Base-by-base conservation (phyloP, 352 stramenopile genomes). In the Pythium volutum region DNA sequence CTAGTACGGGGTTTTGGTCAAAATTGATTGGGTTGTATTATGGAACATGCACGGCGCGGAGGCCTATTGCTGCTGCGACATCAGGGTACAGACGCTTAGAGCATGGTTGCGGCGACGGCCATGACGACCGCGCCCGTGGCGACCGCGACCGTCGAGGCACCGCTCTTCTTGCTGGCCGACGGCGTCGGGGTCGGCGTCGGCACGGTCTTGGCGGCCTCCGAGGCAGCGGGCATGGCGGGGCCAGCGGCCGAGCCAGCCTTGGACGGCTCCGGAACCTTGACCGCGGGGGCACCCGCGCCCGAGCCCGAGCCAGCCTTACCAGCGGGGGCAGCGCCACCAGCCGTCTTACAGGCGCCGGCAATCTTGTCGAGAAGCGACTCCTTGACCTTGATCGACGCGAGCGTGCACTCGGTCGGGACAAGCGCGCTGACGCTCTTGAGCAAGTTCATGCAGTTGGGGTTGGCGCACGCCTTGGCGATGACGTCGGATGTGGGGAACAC, bases 391-490 rank as follows among this genome's bases (percentile, higher is more conserved):
- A 66, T 23, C 15, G 38, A 29, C 16, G 16, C 43, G 41, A 66
- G 38, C 15, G 34, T 29, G 51, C 59, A 66, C 51, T 59, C 49
- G 3, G 59, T 60, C 15, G 49, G 39, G 2, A 66, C 59, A 18
- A 25, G 22, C 18, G 29, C 41, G 20, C 41, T 54, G 52, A 77
- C 29, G 1, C 25, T 36, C 4, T 53, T 18, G 22, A 77, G 38
- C 22, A 71, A 34, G 18, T 15, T 53, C 56, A 62, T 45, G 50
- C 71, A 78, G 38, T 64, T 60, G 1, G 48, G 18, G 49, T 59
- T 65, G 18, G 49, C 20, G 42, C 71, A 78, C 15, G 75, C 46
- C 60, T 71, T 64, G 14, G 61, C 20, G 29, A 69, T 23, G 1
- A 31, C 48, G 0, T 51, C 54, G 11, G 20, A 61, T 0, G 58